phyloP scores from a whole-genome alignment of 1,139 yeast species.

The Pneumocystis oryctolagi region DNA sequence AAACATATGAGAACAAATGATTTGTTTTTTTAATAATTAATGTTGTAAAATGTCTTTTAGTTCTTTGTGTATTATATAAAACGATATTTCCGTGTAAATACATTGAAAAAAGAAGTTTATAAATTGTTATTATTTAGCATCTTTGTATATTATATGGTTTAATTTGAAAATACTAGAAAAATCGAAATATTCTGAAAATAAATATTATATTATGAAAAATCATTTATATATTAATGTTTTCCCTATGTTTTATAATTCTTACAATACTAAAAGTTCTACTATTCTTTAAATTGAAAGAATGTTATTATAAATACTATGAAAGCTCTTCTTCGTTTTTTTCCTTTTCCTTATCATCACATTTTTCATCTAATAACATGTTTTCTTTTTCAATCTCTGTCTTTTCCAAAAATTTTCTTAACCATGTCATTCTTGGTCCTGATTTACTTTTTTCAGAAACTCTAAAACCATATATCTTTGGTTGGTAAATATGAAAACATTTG shows the following conservation, averaged over 20 bases:
- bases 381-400: conserved; percentile 5
- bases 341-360: not conserved
- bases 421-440: conserved; percentile 85
- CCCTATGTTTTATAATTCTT: not conserved
- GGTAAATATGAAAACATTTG: conserved; percentile 5
- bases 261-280: not conserved
- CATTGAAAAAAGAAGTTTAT: too few species aligned
- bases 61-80: too few species aligned
- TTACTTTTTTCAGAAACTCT: conserved; percentile 57
- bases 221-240: too few species aligned
- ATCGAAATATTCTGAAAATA: too few species aligned
- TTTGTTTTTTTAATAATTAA: too few species aligned
- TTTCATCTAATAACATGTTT: conserved; percentile 1
- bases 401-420: conserved; percentile 44
- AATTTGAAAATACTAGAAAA: too few species aligned
- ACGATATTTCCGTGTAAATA: too few species aligned
- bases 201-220: not conserved
- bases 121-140: too few species aligned
- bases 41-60: too few species aligned
- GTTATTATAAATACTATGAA: not conserved
- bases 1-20: too few species aligned
- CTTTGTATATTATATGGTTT: too few species aligned
- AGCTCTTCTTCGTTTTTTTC: not conserved
- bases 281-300: not conserved
- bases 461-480: conserved; percentile 60